Evolutionary conservation across 805 yeast species (phyloP), one percentile per base, ranked within the genome.

Genomic region (Millerozyma miso): DNA sequence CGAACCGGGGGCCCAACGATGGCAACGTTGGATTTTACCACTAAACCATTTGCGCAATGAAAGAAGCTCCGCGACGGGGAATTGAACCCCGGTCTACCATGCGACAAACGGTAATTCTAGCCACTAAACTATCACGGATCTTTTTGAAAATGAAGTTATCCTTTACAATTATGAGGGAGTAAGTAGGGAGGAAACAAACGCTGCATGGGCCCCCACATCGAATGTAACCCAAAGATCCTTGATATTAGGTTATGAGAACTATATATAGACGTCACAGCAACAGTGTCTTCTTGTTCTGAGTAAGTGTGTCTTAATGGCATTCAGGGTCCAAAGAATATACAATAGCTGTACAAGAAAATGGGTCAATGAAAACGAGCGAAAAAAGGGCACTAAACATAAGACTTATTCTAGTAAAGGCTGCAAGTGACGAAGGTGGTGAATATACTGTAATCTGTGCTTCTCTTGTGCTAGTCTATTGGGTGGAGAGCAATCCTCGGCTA

Each of bases 11-110:
- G 49, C 49, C 49, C 49, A 46, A 46, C 49, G 49, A 46, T 46
- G 49, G 49, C 49, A 46, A 46, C 49, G 49, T 46, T 46, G 49
- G 49, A 45, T 45, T 45, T 45, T 44, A 45, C 48, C 48, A 44
- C 48, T 44, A 44, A 44, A 44, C 48, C 48, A 44, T 44, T 44
- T 44, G 48, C 48, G 48, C 48, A 15, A 31, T 38, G 38, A 34
- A 26, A 43, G 41, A 35, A 38, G 45, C 53, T 49, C 53, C 53
- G 51, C 45, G 53, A 49, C 53, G 51, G 53, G 53, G 53, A 50
- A 50, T 50, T 50, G 53, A 50, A 50, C 53, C 53, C 53, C 51
- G 53, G 53, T 50, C 53, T 50, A 50, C 53, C 53, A 50, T 45
- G 53, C 53, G 53, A 50, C 53, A 50, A 50, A 45, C 53, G 53